Conservation (phyloP, 345 rosid genomes). For the Linum usitatissimum region DNA sequence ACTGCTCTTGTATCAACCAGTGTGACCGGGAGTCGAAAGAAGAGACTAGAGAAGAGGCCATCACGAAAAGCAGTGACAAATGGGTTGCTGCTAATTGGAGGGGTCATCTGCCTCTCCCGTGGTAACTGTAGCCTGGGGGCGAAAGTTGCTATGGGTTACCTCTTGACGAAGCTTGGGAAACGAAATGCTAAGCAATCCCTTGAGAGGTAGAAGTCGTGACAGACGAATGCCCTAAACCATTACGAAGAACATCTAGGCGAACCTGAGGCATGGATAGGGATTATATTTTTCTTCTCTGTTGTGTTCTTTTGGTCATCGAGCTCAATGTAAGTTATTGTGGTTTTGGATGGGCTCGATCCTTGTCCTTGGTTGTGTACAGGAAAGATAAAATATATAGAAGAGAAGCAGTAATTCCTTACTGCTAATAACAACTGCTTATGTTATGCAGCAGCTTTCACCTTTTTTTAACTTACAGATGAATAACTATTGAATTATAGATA, state of each 20-base stretch:
- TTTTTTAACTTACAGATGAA: background rate
- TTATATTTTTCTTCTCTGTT: background rate
- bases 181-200: conserved; percentile 18
- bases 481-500: no score
- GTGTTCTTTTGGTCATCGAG: background rate
- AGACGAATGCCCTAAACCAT: no score
- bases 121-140: conserved; percentile 67
- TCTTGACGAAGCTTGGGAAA: conserved; percentile 62
- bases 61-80: conserved; percentile 58
- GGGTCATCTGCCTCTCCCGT: conserved; percentile 59
- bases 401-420: background rate
- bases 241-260: background rate
- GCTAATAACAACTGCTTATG: background rate
- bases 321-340: no score
- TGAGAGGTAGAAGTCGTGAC: background rate
- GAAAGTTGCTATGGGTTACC: conserved; percentile 71
- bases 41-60: conserved; percentile 41
- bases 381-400: background rate
- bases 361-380: background rate
- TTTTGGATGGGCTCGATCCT: background rate
- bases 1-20: conserved; percentile 14
- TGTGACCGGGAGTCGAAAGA: conserved; percentile 20
- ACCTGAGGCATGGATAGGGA: background rate
- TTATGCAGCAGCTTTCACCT: background rate
- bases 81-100: conserved; percentile 62